Evolutionary conservation across 345 rosid species (phyloP), one percentile per base, ranked within the genome.

Genomic region (Garcia nutans): DNA sequence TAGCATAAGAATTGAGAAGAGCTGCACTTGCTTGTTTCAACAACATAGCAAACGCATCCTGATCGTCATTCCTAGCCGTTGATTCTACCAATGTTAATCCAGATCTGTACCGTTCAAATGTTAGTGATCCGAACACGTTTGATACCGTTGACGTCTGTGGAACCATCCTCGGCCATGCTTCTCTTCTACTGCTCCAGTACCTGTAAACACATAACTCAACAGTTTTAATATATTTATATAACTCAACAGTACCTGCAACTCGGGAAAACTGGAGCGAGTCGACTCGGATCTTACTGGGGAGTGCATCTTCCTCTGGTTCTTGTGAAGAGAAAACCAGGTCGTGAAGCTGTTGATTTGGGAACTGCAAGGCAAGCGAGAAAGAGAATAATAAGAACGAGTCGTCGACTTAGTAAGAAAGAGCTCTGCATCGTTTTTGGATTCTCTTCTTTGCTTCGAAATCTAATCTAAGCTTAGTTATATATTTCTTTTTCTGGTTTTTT

Each of bases 111-210:
- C 93, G 87, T 50, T 91, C 95, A 47, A 74, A 67, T 0, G 83
- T 89, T 79, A 87, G 78, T 49, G 91, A 90, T 24, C 97, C 96
- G 78, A 92, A 95, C 77, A 87, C 88, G 57, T 90, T 91, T 66
- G 84, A 86, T 28, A 95, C 90, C 67, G 97, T 87, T 9, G 97
- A 89, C 65, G 86, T 82, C 74, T 84, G 87, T 2, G 97, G 97
- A 49, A 95, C 91, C 97, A 90, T 92, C 86, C 89, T 90, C 6
- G 99, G 97, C 97, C 97, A 92, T 67, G 85, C 85, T 80, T 91
- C 97, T 56, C 83, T 87, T 84, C 81, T 75, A 83, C 92, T 88
- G 84, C 92, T 90, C 99, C 99, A 95, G 83, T 83, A 92, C 91
- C 98, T 93, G 79, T 4, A 54, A 45, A 28, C n/a, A 23, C 5